Base-by-base conservation (phyloP, 371 early-diverging fungal species). In the Circinella minor region DNA sequence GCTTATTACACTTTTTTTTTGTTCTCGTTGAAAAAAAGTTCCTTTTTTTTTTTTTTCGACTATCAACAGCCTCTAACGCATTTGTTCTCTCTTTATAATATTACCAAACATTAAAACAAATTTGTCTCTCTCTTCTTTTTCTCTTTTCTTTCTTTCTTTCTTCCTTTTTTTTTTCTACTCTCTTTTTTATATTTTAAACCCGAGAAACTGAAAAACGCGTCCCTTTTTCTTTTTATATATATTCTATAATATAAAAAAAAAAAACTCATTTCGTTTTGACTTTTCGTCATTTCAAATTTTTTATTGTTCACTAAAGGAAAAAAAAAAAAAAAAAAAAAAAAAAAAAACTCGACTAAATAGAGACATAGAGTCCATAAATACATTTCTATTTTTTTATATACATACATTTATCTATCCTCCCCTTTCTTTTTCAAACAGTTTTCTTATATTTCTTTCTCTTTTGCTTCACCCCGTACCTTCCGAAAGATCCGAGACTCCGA, bases 401-500 rank as follows among this genome's bases (percentile, higher is more conserved):
- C 4, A 43, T 9, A 43, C 9, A 9, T 43, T 57, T 59, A 34
- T 14, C 36, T 46, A 43, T 60, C 36, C 46, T 59, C 67, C 36
- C 36, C 39, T 37, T 17, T 38, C n/a, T 14, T 46, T 39, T 17
- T 13, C 27, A 27, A 27, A 27, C 27, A 27, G 27, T 38, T 39
- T 61, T 38, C 17, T 2, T 39, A 8, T 61, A n/a, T 15, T 38
- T 61, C 39, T 38, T 17, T 38, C 39, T 39, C 17, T 61, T 13
- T 38, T 18, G 34, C 36, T 8, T 49, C 48, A n/a, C 6, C 18
- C 10, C 18, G 43, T 27, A 27, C 64, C 65, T 65, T 65, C 65
- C 67, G 59, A 59, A 20, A 36, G 47, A 18, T 60, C 67, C 67
- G 67, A 67, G 13, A 67, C 60, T 67, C 67, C 67, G 67, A 67